Conservation (phyloP, 2,329 filamentous ascomycete species). For the Colletotrichum destructivum region DNA sequence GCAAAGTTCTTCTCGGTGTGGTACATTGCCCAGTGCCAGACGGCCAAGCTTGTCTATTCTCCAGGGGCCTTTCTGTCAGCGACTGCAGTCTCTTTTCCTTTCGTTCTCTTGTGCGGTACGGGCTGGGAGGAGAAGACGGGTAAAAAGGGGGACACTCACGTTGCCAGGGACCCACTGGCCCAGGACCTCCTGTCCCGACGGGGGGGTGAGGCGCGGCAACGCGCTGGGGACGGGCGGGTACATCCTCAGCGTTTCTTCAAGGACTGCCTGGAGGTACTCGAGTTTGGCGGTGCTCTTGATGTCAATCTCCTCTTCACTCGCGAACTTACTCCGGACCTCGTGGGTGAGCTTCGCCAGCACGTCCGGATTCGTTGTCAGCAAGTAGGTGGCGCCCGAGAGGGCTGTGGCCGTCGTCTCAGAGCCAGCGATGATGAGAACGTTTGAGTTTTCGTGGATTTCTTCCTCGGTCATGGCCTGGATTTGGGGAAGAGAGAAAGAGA, state of each 20-base stretch:
- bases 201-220: neutral
- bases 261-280: slow-evolving; percentile 55
- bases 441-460: neutral
- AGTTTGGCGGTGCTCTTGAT: slow-evolving; percentile 49
- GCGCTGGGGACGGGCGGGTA: slow-evolving; percentile 49
- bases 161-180: no score
- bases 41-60: neutral
- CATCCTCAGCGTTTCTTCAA: slow-evolving; percentile 59
- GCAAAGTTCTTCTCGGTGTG: neutral
- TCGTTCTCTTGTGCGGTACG: no score
- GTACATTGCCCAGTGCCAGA: neutral
- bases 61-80: no score
- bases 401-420: slow-evolving; percentile 52
- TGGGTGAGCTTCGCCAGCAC: slow-evolving; percentile 49
- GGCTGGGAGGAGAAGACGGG: no score
- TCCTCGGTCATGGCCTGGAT: neutral
- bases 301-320: slow-evolving; percentile 53
- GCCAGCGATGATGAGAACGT: slow-evolving; percentile 46
- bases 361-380: slow-evolving; percentile 49
- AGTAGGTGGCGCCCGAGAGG: slow-evolving; percentile 46
- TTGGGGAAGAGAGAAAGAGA: no score
- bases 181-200: no score
- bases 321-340: slow-evolving; percentile 56
- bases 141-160: no score
- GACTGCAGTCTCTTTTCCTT: no score